Base-by-base conservation (phyloP, 768 basidiomycete species). In the Pulveroboletus ravenelii region DNA sequence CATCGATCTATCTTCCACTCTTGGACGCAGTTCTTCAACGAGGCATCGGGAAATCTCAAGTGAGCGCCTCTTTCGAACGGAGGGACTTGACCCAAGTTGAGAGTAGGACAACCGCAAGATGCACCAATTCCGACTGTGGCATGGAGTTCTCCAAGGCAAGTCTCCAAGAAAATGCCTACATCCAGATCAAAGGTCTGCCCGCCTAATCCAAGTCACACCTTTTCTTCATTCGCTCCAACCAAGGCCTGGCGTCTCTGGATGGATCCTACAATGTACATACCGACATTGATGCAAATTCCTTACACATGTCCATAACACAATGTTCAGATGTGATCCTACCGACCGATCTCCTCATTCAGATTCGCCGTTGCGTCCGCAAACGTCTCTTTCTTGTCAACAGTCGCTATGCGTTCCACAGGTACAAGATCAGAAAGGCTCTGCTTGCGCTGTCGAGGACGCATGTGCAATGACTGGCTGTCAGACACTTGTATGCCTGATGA, bases 351-450 rank as follows among this genome's bases (percentile, higher is more conserved):
- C 38, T 76, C 66, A 65, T 92, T 91, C 48, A 91, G 66, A 48
- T 78, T 78, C 29, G 75, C 72, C 5, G 89, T 93, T 27, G 77
- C 85, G 23, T 82, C 73, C 44, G 72, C 68, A 64, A 91, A 90
- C 12, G 69, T 67, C 58, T 85, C 82, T 47, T 68, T 60, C 44
- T 67, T 76, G 60, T 84, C 79, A 53, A 87, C 68, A 35, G 70
- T 73, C 5, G 82, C 81, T 58, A 90, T 79, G 23, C 83, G 75
- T 50, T 74, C 72, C 5, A 91, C 85, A 14, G 78, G 63, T 30
- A 91, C 77, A 35, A 75, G 72, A 62, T 85, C 82, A 10, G 81
- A 78, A 35, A 92, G 73, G 53, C 85, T 89, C 25, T 74, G 69
- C 60, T 75, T 82, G 46, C 88, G 74, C 51, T 72, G 67, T 48